Percentiles rank a stretch among this genome's conserved stretches.
Conservation (phyloP, 495 filamentous ascomycete genomes). For the Extremus antarcticus region DNA sequence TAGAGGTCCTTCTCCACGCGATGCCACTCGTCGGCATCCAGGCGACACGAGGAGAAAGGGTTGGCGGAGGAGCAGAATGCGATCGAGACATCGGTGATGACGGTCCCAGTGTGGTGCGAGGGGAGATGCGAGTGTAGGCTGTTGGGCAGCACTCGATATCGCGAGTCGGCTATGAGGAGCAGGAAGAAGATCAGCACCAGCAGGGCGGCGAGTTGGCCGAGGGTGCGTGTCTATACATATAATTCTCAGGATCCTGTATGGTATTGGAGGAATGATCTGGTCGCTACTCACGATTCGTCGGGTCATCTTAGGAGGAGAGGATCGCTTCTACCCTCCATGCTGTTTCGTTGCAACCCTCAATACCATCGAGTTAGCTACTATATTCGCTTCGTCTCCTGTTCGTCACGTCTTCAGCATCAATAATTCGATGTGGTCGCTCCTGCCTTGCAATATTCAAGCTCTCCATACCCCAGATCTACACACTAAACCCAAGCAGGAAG, state of each 20-base stretch:
- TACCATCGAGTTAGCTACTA: too few relatives aligned
- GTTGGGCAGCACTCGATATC: constrained; percentile 44
- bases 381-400: too few relatives aligned
- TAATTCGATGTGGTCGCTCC: too few relatives aligned
- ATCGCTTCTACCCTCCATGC: neutral
- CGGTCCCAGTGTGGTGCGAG: constrained; percentile 44
- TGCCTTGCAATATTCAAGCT: too few relatives aligned
- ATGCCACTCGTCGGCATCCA: constrained; percentile 67
- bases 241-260: neutral
- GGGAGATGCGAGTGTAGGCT: constrained; percentile 41
- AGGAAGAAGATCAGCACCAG: constrained; percentile 51
- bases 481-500: neutral
- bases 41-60: constrained; percentile 64
- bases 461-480: neutral
- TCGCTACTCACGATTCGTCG: constrained; percentile 34
- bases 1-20: constrained; percentile 89
- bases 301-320: constrained; percentile 27
- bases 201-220: constrained; percentile 64
- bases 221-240: constrained; percentile 46
- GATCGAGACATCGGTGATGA: constrained; percentile 80
- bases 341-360: too few relatives aligned
- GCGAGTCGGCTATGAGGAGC: constrained; percentile 29
- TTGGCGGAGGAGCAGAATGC: constrained; percentile 64
- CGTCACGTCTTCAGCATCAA: too few relatives aligned
- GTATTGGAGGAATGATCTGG: too few relatives aligned